Evolutionary conservation across 352 stramenopile species (phyloP).

Genomic region (Phytophthora fragariae): DNA sequence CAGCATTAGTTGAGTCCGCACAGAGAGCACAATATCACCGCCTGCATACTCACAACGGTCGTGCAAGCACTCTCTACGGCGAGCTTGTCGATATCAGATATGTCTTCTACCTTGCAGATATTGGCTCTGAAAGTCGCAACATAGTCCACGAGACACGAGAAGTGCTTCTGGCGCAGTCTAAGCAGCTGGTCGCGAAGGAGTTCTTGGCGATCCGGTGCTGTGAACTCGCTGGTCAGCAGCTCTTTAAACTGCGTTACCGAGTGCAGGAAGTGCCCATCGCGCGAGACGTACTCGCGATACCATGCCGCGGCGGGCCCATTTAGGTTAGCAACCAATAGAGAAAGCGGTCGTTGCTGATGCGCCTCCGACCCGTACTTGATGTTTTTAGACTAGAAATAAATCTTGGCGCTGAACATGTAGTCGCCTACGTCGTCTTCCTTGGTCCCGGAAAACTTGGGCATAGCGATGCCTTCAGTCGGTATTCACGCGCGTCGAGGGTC

Average conservation of each 20-base stretch:
- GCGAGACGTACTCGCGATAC: not conserved
- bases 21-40: not conserved
- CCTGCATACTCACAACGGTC: no score
- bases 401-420: slow-evolving; percentile 19
- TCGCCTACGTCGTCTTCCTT: slow-evolving; percentile 21
- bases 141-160: not conserved
- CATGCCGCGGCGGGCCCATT: not conserved
- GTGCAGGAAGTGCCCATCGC: not conserved
- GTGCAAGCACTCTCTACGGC: no score
- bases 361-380: slow-evolving; percentile 4
- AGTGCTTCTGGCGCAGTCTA: not conserved
- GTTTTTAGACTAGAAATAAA: slow-evolving; percentile 26
- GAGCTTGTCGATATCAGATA: not conserved
- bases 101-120: not conserved
- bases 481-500: slow-evolving; percentile 3
- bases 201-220: not conserved
- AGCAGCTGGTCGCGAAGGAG: no score
- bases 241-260: not conserved
- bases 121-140: not conserved
- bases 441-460: not conserved
- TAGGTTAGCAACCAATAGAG: slow-evolving; percentile 10
- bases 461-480: slow-evolving; percentile 10
- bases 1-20: not conserved
- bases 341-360: slow-evolving; percentile 9
- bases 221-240: not conserved